Evolutionary conservation across 345 rosid species (phyloP).

Genomic region (Lumnitzera racemosa): DNA sequence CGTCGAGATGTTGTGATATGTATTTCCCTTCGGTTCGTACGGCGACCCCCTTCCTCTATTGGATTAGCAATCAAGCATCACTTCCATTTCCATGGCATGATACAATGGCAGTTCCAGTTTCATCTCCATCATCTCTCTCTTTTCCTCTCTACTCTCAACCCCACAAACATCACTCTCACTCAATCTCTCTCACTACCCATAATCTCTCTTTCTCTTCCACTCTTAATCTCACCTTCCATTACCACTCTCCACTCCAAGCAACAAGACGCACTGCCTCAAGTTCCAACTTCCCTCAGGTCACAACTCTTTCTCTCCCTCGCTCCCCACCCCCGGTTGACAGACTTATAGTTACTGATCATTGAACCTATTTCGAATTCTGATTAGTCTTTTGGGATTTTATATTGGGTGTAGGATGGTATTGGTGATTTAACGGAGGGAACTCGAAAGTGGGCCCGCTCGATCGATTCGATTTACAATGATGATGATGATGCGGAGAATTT

Average conservation of each 20-base stretch:
- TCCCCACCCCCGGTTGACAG: too few species aligned
- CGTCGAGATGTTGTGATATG: too few species aligned
- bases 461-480: slow-evolving; percentile 32
- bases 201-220: too few species aligned
- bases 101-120: too few species aligned
- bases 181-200: too few species aligned
- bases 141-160: too few species aligned
- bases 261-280: slow-evolving; percentile 11
- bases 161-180: too few species aligned
- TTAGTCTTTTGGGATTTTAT: background rate
- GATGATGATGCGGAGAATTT: slow-evolving; percentile 6
- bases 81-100: too few species aligned
- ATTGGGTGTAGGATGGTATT: slow-evolving; percentile 19
- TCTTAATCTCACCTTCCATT: background rate
- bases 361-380: background rate
- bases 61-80: too few species aligned
- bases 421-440: slow-evolving; percentile 34
- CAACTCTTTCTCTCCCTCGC: background rate
- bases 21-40: too few species aligned
- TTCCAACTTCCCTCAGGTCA: slow-evolving; percentile 16
- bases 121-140: too few species aligned
- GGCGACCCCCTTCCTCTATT: too few species aligned
- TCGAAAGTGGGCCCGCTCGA: slow-evolving; percentile 68
- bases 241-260: slow-evolving; percentile 7
- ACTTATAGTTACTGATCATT: background rate